Conservation (phyloP, 1,139 yeast genomes). For the Candida frijolesensis region DNA sequence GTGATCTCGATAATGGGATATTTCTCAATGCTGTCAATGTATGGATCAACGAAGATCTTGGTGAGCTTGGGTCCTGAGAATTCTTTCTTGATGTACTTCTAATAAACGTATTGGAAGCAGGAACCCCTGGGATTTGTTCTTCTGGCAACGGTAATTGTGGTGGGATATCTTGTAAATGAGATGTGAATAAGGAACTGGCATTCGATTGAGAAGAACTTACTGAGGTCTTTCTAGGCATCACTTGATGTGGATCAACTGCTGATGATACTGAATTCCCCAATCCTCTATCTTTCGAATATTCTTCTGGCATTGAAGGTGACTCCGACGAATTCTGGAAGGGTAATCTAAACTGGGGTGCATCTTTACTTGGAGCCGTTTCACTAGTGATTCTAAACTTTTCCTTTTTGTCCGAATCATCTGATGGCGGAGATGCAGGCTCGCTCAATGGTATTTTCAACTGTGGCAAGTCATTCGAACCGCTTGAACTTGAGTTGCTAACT, state of each 20-base stretch:
- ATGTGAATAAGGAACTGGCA: constrained; percentile 28
- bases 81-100: constrained; percentile 38
- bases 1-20: constrained; percentile 39
- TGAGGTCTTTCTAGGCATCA: constrained; percentile 28
- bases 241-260: constrained; percentile 26
- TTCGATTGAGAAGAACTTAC: constrained; percentile 30
- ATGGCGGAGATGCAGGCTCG: constrained; percentile 17
- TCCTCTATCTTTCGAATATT: constrained; percentile 14
- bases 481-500: constrained; percentile 11
- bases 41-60: constrained; percentile 45
- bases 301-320: constrained; percentile 5
- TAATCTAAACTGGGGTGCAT: constrained; percentile 56
- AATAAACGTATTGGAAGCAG: constrained; percentile 37
- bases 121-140: constrained; percentile 52
- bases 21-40: constrained; percentile 46
- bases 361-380: constrained; percentile 26
- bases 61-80: constrained; percentile 42
- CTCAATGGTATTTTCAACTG: constrained; percentile 18
- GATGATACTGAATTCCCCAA: constrained; percentile 19
- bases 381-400: constrained; percentile 12
- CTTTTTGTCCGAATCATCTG: constrained; percentile 13
- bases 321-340: constrained; percentile 56
- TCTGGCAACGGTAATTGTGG: constrained; percentile 57
- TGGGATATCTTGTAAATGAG: constrained; percentile 50
- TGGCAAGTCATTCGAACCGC: constrained; percentile 8